Evolutionary conservation across 148 eudicot species (phyloP).

Genomic region (Rhododendron williamsianum): DNA sequence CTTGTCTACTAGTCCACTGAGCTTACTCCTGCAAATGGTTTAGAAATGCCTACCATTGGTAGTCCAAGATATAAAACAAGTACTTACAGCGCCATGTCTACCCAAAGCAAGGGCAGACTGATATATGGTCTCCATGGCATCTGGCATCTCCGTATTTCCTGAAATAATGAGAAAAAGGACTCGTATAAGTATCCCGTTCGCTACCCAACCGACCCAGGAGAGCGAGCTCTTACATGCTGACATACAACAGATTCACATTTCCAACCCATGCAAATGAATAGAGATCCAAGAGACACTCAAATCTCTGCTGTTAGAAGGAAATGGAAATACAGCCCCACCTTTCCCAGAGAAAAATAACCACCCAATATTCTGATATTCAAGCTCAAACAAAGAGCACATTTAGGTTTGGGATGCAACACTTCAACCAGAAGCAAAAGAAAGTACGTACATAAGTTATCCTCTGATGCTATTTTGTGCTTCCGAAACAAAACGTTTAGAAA

Average conservation of each 20-base stretch:
- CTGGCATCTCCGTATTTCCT: conserved; percentile 88
- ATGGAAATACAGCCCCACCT: background rate
- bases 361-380: background rate
- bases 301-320: background rate
- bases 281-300: background rate
- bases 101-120: conserved; percentile 84
- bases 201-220: background rate
- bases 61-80: conserved; percentile 1
- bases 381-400: background rate
- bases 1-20: background rate
- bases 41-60: background rate
- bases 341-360: background rate
- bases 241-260: background rate
- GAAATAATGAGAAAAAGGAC: conserved; percentile 21
- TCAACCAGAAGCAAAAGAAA: conserved; percentile 10
- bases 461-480: too few relatives aligned
- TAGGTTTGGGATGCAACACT: background rate
- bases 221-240: background rate
- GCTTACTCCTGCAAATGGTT: background rate
- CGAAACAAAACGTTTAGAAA: background rate
- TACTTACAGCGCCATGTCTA: conserved; percentile 80
- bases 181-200: conserved; percentile 6
- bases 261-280: background rate
- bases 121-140: conserved; percentile 92
- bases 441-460: background rate